Percentiles rank a stretch among this genome's conserved stretches.
Evolutionary conservation across 208 protist species (phyloP).

Genomic region (Acanthamoeba healyi): DNA sequence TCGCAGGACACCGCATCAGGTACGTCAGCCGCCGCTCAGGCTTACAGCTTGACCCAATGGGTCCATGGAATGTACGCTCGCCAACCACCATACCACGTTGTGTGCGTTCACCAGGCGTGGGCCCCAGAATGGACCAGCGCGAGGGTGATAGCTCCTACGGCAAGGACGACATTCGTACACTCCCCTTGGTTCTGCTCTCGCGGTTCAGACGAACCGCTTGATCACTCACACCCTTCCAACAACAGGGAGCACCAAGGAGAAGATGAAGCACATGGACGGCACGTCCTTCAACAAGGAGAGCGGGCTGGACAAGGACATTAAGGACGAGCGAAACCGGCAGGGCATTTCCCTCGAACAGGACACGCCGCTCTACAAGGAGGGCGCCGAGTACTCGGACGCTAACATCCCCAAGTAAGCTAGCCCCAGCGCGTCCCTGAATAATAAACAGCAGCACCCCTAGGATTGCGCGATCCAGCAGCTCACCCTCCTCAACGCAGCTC

Average conservation of each 20-base stretch:
- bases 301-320: conserved; percentile 36
- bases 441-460: not conserved
- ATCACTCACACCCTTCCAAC: not conserved
- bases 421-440: not conserved
- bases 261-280: conserved; percentile 31
- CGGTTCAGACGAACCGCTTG: not conserved
- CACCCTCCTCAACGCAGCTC: too few relatives aligned
- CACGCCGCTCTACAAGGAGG: conserved; percentile 42
- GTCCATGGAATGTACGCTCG: not conserved
- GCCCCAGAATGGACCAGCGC: not conserved
- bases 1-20: not conserved
- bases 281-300: not conserved
- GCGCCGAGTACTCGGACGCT: not conserved
- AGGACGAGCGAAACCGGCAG: not conserved
- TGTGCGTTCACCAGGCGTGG: not conserved
- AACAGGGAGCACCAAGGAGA: conserved; percentile 29
- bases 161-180: not conserved
- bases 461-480: too few relatives aligned
- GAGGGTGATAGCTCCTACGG: not conserved
- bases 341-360: not conserved
- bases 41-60: too few relatives aligned
- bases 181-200: not conserved
- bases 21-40: not conserved
- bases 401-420: not conserved
- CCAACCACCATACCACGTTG: not conserved